These are phyloP conservation scores for Funneliformis geosporum DNA, from an alignment of 192 early-diverging fungal species.

Conservation along the genomic window DNA sequence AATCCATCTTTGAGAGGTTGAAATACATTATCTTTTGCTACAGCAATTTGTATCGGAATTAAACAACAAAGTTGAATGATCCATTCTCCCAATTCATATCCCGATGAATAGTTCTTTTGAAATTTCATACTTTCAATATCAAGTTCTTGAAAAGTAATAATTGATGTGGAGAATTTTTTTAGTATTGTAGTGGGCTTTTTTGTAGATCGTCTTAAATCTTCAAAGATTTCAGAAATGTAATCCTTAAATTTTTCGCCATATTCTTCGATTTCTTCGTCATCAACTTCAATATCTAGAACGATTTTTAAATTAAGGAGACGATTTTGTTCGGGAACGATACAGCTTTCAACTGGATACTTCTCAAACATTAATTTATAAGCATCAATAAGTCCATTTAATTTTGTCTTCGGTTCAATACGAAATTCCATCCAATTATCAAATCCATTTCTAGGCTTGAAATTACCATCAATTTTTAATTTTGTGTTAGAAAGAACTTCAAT, in stretches of 20 bases:
- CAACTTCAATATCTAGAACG: neutral
- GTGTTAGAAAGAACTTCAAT: conserved; percentile 21
- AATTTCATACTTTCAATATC: neutral
- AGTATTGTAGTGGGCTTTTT: neutral
- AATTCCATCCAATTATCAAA: conserved; percentile 3
- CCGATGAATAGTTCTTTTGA: neutral
- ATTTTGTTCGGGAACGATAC: neutral
- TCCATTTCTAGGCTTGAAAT: neutral
- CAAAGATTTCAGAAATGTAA: neutral
- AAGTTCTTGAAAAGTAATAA: neutral
- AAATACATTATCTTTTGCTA: conserved; percentile 25
- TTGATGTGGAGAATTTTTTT: neutral
- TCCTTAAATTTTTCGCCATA: neutral
- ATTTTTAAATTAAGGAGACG: neutral
- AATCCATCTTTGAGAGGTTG: conserved; percentile 20
- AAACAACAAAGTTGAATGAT: neutral
- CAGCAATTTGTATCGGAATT: conserved; percentile 23
- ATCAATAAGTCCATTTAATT: conserved; percentile 9
- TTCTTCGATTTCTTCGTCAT: neutral
- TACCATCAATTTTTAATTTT: neutral
- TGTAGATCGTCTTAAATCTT: neutral
- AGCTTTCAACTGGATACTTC: conserved; percentile 3
- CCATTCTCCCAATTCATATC: conserved; percentile 8
- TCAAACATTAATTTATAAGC: conserved; percentile 16
- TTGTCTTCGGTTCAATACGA: neutral